Conservation (phyloP, 2,329 filamentous ascomycete species). For the Bisporella sp. region DNA sequence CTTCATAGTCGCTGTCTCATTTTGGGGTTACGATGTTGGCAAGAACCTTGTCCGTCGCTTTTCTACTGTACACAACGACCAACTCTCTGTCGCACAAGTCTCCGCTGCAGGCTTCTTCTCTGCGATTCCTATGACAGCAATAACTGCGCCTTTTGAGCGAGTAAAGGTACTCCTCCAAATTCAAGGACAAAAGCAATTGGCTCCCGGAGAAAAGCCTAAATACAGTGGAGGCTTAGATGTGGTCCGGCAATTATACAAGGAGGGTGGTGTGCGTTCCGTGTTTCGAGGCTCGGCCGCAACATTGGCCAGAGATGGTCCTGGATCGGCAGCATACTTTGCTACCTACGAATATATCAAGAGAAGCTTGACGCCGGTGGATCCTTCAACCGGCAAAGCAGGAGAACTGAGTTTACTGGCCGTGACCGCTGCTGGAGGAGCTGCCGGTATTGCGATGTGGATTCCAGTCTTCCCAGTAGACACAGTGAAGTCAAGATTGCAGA, state of each 20-base stretch:
- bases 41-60: slow-evolving; percentile 74
- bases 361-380: slow-evolving; percentile 74
- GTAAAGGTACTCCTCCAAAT: slow-evolving; percentile 98
- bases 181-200: slow-evolving; percentile 80
- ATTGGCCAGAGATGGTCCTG: slow-evolving; percentile 86
- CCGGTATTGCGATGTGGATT: slow-evolving; percentile 98
- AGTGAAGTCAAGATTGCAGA: slow-evolving; percentile 90
- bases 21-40: slow-evolving; percentile 91
- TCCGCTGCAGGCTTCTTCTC: slow-evolving; percentile 95
- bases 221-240: slow-evolving; percentile 86
- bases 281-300: slow-evolving; percentile 90
- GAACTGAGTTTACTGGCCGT: slow-evolving; percentile 77
- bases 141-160: slow-evolving; percentile 98
- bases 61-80: slow-evolving; percentile 58
- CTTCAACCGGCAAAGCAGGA: slow-evolving; percentile 64
- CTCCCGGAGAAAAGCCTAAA: slow-evolving; percentile 84
- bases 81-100: slow-evolving; percentile 79
- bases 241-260: slow-evolving; percentile 84
- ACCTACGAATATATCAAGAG: slow-evolving; percentile 96
- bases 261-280: slow-evolving; percentile 84
- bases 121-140: slow-evolving; percentile 92
- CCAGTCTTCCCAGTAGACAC: slow-evolving; percentile 97
- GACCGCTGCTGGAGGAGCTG: slow-evolving; percentile 79
- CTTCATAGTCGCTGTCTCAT: slow-evolving; percentile 55
- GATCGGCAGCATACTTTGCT: slow-evolving; percentile 91